phyloP scores from a whole-genome alignment of 495 filamentous ascomycete species.

The Cetradonia linearis region DNA sequence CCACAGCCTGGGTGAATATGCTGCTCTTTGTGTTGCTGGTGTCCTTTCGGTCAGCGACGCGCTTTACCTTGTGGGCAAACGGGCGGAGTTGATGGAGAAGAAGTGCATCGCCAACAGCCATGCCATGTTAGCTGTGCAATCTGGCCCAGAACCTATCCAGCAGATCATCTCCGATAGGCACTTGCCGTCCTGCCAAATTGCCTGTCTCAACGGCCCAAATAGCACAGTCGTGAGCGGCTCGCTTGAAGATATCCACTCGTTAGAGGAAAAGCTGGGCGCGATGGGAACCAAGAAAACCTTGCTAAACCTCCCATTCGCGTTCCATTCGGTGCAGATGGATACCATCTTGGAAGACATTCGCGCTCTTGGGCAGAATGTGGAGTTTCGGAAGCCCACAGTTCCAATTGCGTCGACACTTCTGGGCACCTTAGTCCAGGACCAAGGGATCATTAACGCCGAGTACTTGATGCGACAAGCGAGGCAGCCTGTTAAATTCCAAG shows the following conservation, averaged over 20 bases:
- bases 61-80: constrained; percentile 31
- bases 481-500: constrained; percentile 20
- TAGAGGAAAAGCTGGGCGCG: constrained; percentile 15
- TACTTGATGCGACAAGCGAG: constrained; percentile 22
- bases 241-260: constrained; percentile 18
- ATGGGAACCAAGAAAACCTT: constrained; percentile 21
- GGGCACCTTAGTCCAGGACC: constrained; percentile 16
- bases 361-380: constrained; percentile 41
- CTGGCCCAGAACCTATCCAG: constrained; percentile 9
- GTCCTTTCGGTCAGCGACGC: constrained; percentile 32
- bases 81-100: constrained; percentile 29
- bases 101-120: constrained; percentile 28
- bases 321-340: constrained; percentile 63
- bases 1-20: constrained; percentile 39
- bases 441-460: constrained; percentile 12
- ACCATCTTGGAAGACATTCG: constrained; percentile 57
- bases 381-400: constrained; percentile 48
- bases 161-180: constrained; percentile 1
- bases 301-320: constrained; percentile 47
- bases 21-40: constrained; percentile 33
- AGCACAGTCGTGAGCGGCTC: constrained; percentile 31
- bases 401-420: constrained; percentile 61
- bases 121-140: constrained; percentile 27
- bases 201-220: constrained; percentile 31
- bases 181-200: constrained; percentile 25